Base-by-base conservation (phyloP, 148 eudicot species). In the Cornus controversa region DNA sequence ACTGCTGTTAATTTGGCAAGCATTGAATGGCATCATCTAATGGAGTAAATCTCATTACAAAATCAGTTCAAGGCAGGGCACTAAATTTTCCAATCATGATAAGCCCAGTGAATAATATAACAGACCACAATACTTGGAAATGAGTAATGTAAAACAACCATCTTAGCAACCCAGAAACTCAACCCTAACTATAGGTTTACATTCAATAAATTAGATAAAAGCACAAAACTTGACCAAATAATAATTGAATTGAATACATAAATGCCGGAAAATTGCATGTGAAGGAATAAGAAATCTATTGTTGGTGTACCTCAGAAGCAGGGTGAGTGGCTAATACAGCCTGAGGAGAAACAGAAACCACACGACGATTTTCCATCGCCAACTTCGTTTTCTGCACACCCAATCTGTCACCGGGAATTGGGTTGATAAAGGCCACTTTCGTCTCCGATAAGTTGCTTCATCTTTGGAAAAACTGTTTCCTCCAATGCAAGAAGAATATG, bases 321-420 rank as follows among this genome's bases (percentile, higher is more conserved):
- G 70, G 71, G 85, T 85, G 84, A 42, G 94, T 78, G 53, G 94
- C 82, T 45, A 90, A 75, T 57, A 90, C 94, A 79, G 98, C 97
- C 69, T 80, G 87, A 75, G 89, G 87, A 74, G 84, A 80, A 72
- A 65, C 82, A 54, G 78, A 82, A 82, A 71, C 72, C 16, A 54
- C 26, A 28, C 75, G 77, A 67, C 37, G 76, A 60, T 84, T 80
- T 23, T 71, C 87, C 88, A 84, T 85, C 3, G 79, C 73, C 79
- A 81, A 79, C 75, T 76, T 80, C 53, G 66, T 65, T 72, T 77
- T 86, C 69, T 27, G 57, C 40, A 60, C 42, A 63, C 63, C 82
- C 82, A 88, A 84, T 25, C 80, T 74, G 29, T 65, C 63, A 6
- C 93, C 94, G 24, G 66, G 58, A 94, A 87, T 75, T 87, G 80